phyloP scores from a whole-genome alignment of 306 rosid species.

The Trifolium repens region DNA sequence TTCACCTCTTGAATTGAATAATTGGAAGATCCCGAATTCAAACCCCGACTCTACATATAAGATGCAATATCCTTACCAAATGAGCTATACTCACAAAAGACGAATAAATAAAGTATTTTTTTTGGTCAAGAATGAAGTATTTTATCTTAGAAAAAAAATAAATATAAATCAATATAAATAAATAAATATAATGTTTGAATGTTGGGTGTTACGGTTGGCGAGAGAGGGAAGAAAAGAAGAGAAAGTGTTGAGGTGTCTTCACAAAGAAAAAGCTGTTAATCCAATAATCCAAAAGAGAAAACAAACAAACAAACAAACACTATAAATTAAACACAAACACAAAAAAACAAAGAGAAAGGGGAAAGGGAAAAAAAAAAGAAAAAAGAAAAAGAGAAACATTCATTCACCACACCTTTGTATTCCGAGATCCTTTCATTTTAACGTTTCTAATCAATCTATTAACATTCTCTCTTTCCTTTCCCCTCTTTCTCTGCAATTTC shows the following conservation, averaged over 20 bases:
- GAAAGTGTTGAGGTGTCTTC: constrained; percentile 8
- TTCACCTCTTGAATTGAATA: no score
- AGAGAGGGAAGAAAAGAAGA: neutral
- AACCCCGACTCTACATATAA: no score
- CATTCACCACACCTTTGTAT: neutral
- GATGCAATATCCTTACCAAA: no score
- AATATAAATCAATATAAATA: no score
- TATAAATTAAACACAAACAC: constrained; percentile 31
- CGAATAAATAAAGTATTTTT: no score
- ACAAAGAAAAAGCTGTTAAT: constrained; percentile 13
- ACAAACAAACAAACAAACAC: neutral
- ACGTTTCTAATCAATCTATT: neutral
- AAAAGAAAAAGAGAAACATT: neutral
- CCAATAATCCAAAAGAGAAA: neutral
- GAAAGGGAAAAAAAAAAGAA: neutral
- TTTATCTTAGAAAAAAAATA: no score
- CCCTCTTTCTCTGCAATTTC: neutral
- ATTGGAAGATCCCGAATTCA: no score
- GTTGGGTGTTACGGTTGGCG: neutral
- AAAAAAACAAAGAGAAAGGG: neutral
- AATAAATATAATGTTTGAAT: neutral
- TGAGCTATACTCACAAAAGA: no score
- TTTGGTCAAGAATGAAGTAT: no score
- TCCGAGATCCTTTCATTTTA: constrained; percentile 31
- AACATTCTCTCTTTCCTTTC: constrained; percentile 13